Percentiles rank a stretch among this genome's conserved stretches.
Evolutionary conservation across 352 stramenopile genomes (phyloP).

Genomic region (Pythium aristosporum): DNA sequence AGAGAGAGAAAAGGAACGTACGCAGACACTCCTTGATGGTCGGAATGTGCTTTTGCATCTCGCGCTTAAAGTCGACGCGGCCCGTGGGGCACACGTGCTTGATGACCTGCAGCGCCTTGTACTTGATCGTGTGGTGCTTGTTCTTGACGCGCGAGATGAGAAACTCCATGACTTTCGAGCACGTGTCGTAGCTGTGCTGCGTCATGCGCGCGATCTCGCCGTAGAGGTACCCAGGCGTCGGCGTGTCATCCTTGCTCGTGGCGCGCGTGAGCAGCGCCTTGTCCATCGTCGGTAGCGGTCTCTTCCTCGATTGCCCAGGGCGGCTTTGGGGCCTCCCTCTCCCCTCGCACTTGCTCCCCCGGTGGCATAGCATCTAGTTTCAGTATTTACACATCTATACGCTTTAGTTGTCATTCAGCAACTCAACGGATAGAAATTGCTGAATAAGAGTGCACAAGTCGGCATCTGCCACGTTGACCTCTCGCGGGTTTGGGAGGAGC

Average conservation of each 20-base stretch:
- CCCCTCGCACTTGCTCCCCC: neutral
- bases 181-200: slow-evolving; percentile 90
- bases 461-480: slow-evolving; percentile 27
- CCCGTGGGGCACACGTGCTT: slow-evolving; percentile 91
- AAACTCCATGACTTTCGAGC: slow-evolving; percentile 87
- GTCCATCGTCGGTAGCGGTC: slow-evolving; percentile 71
- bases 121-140: slow-evolving; percentile 95
- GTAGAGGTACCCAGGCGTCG: slow-evolving; percentile 96
- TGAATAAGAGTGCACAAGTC: slow-evolving; percentile 17
- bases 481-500: neutral
- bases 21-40: slow-evolving; percentile 92
- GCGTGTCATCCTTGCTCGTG: slow-evolving; percentile 92
- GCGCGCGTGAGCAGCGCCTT: slow-evolving; percentile 91
- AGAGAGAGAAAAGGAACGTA: slow-evolving; percentile 33
- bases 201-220: slow-evolving; percentile 95
- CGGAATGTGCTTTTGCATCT: slow-evolving; percentile 90
- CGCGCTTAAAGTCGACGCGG: slow-evolving; percentile 88
- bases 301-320: neutral
- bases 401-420: neutral
- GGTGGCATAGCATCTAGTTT: neutral
- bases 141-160: slow-evolving; percentile 92
- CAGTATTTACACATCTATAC: slow-evolving; percentile 18
- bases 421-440: neutral
- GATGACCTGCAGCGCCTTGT: slow-evolving; percentile 93
- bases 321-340: neutral